phyloP scores from a whole-genome alignment of 495 filamentous ascomycete genomes.

The Podospora fimiseda region DNA sequence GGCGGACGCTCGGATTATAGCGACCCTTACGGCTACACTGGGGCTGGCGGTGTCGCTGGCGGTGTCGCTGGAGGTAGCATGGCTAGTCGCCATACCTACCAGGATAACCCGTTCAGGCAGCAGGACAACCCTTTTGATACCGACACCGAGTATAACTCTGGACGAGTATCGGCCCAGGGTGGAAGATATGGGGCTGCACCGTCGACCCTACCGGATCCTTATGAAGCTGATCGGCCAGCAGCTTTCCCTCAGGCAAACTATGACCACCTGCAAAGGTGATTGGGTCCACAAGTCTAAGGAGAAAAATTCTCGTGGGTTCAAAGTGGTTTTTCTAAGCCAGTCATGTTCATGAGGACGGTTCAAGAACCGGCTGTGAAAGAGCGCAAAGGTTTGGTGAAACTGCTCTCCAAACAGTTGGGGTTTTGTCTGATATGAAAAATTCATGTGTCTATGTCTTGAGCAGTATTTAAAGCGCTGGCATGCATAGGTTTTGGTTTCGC shows the following conservation, averaged over 20 bases:
- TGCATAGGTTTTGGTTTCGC: constrained; percentile 6
- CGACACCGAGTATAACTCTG: constrained; percentile 32
- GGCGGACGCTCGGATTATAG: constrained; percentile 23
- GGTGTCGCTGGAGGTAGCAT: constrained; percentile 6
- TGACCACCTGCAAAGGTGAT: constrained; percentile 30
- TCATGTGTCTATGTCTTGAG: background rate
- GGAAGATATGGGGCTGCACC: constrained; percentile 34
- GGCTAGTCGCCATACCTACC: constrained; percentile 10
- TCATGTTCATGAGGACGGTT: no score
- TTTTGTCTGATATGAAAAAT: background rate
- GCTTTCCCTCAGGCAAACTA: constrained; percentile 40
- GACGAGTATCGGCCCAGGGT: constrained; percentile 19
- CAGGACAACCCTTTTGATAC: constrained; percentile 38
- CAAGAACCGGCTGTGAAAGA: no score
- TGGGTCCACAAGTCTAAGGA: background rate
- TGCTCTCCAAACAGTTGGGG: constrained; percentile 6
- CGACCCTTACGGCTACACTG: constrained; percentile 28
- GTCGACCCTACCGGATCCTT: constrained; percentile 26
- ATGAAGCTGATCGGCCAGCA: constrained; percentile 34
- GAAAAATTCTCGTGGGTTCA: background rate
- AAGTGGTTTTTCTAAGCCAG: no score
- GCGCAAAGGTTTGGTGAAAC: no score
- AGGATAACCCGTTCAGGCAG: constrained; percentile 29
- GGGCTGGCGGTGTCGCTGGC: constrained; percentile 8
- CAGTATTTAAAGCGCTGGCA: constrained; percentile 2